Base-by-base conservation (phyloP, 2,329 filamentous ascomycete genomes). In the Ascomycota sp. region DNA sequence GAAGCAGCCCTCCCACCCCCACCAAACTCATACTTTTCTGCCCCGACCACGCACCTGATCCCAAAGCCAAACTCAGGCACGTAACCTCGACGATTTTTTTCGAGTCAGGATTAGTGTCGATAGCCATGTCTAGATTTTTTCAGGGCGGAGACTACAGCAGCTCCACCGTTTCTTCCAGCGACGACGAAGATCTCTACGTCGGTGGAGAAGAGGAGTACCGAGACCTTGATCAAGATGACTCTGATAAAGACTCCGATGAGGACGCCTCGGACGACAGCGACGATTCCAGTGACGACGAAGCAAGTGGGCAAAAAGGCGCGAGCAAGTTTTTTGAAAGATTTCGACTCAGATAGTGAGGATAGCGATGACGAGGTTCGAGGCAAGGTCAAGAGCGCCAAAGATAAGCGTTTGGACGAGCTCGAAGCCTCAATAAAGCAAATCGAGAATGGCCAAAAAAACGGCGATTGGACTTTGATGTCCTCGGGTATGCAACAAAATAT, bases 361-460 rank as follows among this genome's bases (percentile, higher is more conserved):
- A 85, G 83, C 50, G 85, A 89, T 39, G 81, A 89, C 39, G 86
- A 94, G 40, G 70, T 72, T 40, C 72, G 75, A 39, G 81, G 76
- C 45, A 72, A 89, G 44, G 79, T 95, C 48, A 94, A 92, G 69
- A 94, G 83, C 56, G 85, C 86, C 47, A 95, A 95, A 60, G 83
- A 95, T 63, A 98, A 98, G 69, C 73, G 89, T 37, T 66, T 82
- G 41, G 86, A 94, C 48, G 91, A 95, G 56, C 66, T 98, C 36
- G 86, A 98, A 54, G 69, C 71, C 35, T 92, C 75, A 26, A 79
- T 95, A 47, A 77, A 78, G 53, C 60, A 78, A 48, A 95, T 98
- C 47, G 85, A 95, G 52, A 98, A 98, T 59, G 85, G 81, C 37
- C 68, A 89, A 56, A 95, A 92, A 66, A 98, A 95, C 49, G 83